Evolutionary conservation across 805 yeast species (phyloP).

Genomic region (Nadsonia fulvescens): DNA sequence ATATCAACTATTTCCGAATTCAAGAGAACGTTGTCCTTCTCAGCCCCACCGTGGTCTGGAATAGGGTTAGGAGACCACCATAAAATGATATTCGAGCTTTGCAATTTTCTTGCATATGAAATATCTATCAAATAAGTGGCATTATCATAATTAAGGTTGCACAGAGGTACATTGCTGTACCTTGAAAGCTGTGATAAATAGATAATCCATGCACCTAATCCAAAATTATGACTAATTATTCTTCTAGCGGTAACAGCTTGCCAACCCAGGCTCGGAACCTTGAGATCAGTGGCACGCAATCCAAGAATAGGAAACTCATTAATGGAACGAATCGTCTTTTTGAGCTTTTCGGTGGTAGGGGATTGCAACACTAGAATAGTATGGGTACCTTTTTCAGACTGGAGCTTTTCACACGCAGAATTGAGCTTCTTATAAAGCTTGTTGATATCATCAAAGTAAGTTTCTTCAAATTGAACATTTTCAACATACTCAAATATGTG

Average conservation of each 20-base stretch:
- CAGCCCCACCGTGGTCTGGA: slow-evolving; percentile 75
- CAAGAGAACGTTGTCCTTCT: slow-evolving; percentile 38
- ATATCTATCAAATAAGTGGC: slow-evolving; percentile 68
- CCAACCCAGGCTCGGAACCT: slow-evolving; percentile 66
- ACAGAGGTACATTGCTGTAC: slow-evolving; percentile 68
- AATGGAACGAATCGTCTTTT: slow-evolving; percentile 29
- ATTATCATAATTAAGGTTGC: slow-evolving; percentile 68
- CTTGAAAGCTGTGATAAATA: slow-evolving; percentile 47
- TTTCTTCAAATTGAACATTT: slow-evolving; percentile 34
- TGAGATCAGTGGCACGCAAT: slow-evolving; percentile 26
- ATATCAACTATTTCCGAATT: slow-evolving; percentile 41
- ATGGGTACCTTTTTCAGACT: slow-evolving; percentile 49
- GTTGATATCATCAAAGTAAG: slow-evolving; percentile 33
- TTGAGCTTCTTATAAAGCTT: slow-evolving; percentile 44
- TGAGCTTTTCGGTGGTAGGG: slow-evolving; percentile 30
- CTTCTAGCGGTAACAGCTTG: slow-evolving; percentile 47
- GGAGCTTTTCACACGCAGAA: slow-evolving; percentile 32
- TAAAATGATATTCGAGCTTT: slow-evolving; percentile 45
- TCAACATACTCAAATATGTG: slow-evolving; percentile 33
- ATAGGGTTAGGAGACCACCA: slow-evolving; percentile 85
- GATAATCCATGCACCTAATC: slow-evolving; percentile 54
- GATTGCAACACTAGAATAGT: slow-evolving; percentile 59
- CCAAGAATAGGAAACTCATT: slow-evolving; percentile 44
- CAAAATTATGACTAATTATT: slow-evolving; percentile 50
- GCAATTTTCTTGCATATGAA: slow-evolving; percentile 63